These are phyloP conservation scores for Pyrus bretschneideri DNA, from an alignment of 306 rosid genomes.

Conservation along the genomic window DNA sequence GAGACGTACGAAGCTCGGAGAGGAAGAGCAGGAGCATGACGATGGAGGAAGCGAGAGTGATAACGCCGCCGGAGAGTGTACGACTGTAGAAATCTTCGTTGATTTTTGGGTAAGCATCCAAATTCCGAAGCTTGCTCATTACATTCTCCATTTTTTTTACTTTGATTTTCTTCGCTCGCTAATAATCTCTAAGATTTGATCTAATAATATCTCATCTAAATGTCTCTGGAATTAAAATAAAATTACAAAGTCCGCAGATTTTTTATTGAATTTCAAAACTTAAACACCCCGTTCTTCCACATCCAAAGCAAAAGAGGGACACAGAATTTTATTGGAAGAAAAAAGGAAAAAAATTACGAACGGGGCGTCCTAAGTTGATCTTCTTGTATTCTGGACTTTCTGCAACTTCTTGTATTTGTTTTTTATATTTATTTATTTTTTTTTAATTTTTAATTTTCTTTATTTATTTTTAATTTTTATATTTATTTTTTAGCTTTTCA, in stretches of 20 bases:
- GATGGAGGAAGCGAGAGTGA: conserved; percentile 78
- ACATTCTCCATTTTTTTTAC: conserved; percentile 55
- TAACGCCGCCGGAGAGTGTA: conserved; percentile 93
- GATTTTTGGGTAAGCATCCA: conserved; percentile 94
- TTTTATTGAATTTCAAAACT: background rate
- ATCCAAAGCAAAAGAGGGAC: background rate
- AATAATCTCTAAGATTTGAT: background rate
- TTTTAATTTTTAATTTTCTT: no score
- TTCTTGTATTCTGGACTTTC: background rate
- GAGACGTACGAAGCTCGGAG: conserved; percentile 80
- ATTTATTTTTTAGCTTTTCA: no score
- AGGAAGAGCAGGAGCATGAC: conserved; percentile 85
- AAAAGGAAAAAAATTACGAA: background rate
- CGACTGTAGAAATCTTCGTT: conserved; percentile 97
- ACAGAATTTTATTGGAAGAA: background rate
- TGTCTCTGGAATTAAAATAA: background rate
- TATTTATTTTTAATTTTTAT: background rate
- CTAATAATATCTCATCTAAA: background rate
- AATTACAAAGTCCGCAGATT: background rate
- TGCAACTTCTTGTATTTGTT: background rate
- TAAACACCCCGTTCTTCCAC: background rate
- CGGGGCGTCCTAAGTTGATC: background rate
- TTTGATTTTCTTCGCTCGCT: background rate
- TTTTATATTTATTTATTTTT: background rate
- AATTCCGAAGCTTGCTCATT: conserved; percentile 76